A percentile compares a stretch with the other conserved stretches of the same genome.
phyloP scores from a whole-genome alignment of 2,329 filamentous ascomycete genomes.

The Alternaria brassicicola region DNA sequence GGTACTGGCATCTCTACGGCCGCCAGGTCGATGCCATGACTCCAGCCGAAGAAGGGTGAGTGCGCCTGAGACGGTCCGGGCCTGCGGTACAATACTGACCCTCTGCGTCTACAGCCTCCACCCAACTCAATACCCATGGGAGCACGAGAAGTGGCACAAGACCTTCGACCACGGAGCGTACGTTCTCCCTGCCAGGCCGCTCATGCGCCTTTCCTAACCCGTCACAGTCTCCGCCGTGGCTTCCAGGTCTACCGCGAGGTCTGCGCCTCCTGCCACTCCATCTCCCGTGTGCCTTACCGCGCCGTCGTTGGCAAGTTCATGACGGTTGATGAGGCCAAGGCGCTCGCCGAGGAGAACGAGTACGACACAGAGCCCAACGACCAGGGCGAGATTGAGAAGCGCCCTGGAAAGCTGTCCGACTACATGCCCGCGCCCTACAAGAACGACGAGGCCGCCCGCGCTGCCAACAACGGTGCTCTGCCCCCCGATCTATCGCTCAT shows the following conservation, averaged over 20 bases:
- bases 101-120: slow-evolving; percentile 71
- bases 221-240: slow-evolving; percentile 84
- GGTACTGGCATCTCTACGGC: slow-evolving; percentile 98
- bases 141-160: slow-evolving; percentile 88
- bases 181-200: slow-evolving; percentile 52
- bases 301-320: slow-evolving; percentile 86
- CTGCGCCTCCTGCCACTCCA: slow-evolving; percentile 96
- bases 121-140: slow-evolving; percentile 91
- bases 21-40: slow-evolving; percentile 86
- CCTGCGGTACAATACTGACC: slow-evolving; percentile 41
- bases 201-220: slow-evolving; percentile 4
- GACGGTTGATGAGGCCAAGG: slow-evolving; percentile 98
- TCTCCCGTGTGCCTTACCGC: slow-evolving; percentile 92
- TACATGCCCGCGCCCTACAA: slow-evolving; percentile 96
- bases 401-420: slow-evolving; percentile 96
- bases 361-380: slow-evolving; percentile 98
- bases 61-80: slow-evolving; percentile 43
- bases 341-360: slow-evolving; percentile 95
- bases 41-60: slow-evolving; percentile 97
- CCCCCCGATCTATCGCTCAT: slow-evolving; percentile 98
- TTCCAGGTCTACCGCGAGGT: slow-evolving; percentile 99
- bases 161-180: slow-evolving; percentile 97
- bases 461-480: slow-evolving; percentile 96
- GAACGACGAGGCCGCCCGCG: slow-evolving; percentile 97
- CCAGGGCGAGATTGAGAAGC: slow-evolving; percentile 97